Percentiles rank a stretch among this genome's conserved stretches.
phyloP scores from a whole-genome alignment of 2,329 filamentous ascomycete genomes.

The Emmonsia crescens region DNA sequence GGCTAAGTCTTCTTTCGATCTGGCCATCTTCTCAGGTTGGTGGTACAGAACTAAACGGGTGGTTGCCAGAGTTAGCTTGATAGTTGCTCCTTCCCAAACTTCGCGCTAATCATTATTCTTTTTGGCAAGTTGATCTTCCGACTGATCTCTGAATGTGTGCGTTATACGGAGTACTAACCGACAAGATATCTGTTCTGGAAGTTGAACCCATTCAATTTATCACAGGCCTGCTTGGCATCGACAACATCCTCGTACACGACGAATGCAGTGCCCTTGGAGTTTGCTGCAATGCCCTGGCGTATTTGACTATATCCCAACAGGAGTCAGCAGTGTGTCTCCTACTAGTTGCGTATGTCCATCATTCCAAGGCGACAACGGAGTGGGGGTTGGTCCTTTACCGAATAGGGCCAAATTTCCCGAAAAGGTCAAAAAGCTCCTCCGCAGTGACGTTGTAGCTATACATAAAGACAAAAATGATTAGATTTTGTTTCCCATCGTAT shows the following conservation, averaged over 20 bases:
- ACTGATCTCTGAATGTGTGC: neutral
- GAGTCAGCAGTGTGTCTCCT: conserved; percentile 2
- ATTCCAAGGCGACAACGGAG: neutral
- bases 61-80: neutral
- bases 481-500: neutral
- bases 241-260: conserved; percentile 99
- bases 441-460: conserved; percentile 94
- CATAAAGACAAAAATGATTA: neutral
- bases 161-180: conserved; percentile 50
- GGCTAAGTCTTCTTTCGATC: conserved; percentile 87
- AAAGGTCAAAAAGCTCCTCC: conserved; percentile 96
- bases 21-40: conserved; percentile 67
- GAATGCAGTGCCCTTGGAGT: conserved; percentile 96
- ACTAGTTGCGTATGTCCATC: conserved; percentile 6
- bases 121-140: neutral
- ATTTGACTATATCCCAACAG: conserved; percentile 62
- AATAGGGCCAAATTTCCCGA: conserved; percentile 93
- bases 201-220: conserved; percentile 99
- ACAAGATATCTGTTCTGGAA: conserved; percentile 99
- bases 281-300: conserved; percentile 91
- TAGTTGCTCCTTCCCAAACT: neutral
- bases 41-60: conserved; percentile 56
- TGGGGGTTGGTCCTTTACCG: conserved; percentile 50
- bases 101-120: no score
- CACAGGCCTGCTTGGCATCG: conserved; percentile 97